Evolutionary conservation across 139 green algal species (phyloP).

Genomic region (Trebouxia sp.): DNA sequence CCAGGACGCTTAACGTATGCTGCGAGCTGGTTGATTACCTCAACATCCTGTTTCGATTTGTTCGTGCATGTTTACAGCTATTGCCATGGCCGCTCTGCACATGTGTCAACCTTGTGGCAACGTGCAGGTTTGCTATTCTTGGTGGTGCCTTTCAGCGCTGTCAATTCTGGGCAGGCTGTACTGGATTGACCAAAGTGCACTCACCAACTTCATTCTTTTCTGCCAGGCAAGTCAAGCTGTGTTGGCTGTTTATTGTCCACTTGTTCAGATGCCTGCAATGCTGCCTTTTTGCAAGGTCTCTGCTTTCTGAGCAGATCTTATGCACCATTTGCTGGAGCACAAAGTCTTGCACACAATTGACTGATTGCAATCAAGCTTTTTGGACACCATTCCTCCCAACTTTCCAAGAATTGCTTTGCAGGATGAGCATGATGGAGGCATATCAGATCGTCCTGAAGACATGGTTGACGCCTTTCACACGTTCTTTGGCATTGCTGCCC

Average conservation of each 20-base stretch:
- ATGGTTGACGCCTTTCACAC: conserved; percentile 98
- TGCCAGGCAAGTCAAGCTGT: conserved; percentile 65
- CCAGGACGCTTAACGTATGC: too few relatives aligned
- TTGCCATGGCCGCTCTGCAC: conserved; percentile 86
- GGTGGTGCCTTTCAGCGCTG: conserved; percentile 97
- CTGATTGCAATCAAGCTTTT: too few relatives aligned
- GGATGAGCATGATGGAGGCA: conserved; percentile 93
- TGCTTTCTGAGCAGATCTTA: too few relatives aligned
- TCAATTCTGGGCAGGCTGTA: conserved; percentile 84
- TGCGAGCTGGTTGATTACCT: too few relatives aligned
- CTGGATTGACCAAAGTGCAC: conserved; percentile 89
- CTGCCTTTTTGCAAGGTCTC: too few relatives aligned
- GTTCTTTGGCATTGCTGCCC: conserved; percentile 96
- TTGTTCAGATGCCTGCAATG: too few relatives aligned
- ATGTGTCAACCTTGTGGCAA: conserved; percentile 55
- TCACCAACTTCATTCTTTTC: conserved; percentile 85
- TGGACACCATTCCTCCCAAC: not conserved
- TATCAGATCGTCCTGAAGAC: conserved; percentile 95
- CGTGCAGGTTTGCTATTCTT: conserved; percentile 90
- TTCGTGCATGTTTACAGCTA: conserved; percentile 89
- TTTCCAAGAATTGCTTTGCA: conserved; percentile 44
- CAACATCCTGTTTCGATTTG: too few relatives aligned
- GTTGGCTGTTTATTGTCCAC: not conserved
- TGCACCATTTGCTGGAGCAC: too few relatives aligned
- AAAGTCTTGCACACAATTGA: too few relatives aligned